Conservation (phyloP, 208 protist species). For the Wallacemonas sp. region DNA sequence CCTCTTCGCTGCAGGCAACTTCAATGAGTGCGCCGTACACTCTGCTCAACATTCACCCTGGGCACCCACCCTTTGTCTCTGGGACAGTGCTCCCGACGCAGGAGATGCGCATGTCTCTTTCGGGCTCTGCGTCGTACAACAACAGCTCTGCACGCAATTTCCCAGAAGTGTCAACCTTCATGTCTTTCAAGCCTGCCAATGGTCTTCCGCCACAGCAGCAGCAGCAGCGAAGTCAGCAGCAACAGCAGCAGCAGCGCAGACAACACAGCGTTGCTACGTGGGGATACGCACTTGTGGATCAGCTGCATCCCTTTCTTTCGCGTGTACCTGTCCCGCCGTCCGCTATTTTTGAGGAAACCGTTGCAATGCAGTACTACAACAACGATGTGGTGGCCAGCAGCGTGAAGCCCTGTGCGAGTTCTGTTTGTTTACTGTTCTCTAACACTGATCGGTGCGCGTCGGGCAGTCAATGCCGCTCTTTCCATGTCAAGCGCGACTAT, state of each 20-base stretch:
- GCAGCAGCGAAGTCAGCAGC: slow-evolving; percentile 4
- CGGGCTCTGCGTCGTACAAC: slow-evolving; percentile 4
- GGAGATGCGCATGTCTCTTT: slow-evolving; percentile 2
- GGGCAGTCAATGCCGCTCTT: slow-evolving; percentile 30
- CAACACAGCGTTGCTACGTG: slow-evolving; percentile 30
- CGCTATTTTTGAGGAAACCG: slow-evolving; percentile 33
- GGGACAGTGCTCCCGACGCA: not conserved
- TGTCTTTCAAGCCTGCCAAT: not conserved
- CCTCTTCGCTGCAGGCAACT: not conserved
- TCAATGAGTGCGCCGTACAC: slow-evolving; percentile 6
- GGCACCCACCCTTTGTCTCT: not conserved
- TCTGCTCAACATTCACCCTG: slow-evolving; percentile 3
- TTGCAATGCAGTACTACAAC: slow-evolving; percentile 41
- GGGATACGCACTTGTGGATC: slow-evolving; percentile 55
- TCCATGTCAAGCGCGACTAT: slow-evolving; percentile 40
- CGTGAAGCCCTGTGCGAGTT: slow-evolving; percentile 45
- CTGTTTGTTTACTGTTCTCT: slow-evolving; percentile 34
- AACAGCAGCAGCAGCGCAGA: slow-evolving; percentile 12
- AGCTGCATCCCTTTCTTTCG: slow-evolving; percentile 35
- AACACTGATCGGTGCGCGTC: slow-evolving; percentile 27
- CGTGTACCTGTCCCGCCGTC: slow-evolving; percentile 50
- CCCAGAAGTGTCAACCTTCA: not conserved
- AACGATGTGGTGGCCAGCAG: slow-evolving; percentile 46
- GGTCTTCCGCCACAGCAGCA: not conserved
- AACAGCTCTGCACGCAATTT: slow-evolving; percentile 1